Percentiles rank a stretch among this genome's conserved stretches.
phyloP scores from a whole-genome alignment of 495 filamentous ascomycete species.

The Tetracladium setigerum region DNA sequence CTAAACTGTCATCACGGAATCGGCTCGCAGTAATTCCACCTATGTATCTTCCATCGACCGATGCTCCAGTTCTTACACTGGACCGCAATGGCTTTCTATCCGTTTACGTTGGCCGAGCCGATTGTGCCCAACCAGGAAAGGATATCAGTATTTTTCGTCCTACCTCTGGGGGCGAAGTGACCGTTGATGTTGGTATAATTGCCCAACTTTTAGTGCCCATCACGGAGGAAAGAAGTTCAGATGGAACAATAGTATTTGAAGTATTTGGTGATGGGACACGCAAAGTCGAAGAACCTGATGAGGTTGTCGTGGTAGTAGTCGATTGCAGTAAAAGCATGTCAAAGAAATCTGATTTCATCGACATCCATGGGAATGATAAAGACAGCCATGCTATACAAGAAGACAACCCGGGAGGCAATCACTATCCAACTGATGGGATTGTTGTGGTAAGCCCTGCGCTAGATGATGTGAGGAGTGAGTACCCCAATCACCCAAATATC shows the following conservation, averaged over 20 bases:
- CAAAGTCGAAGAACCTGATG: constrained; percentile 21
- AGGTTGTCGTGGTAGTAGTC: constrained; percentile 26
- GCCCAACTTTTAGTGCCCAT: constrained; percentile 24
- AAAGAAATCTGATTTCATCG: constrained; percentile 22
- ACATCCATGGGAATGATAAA: constrained; percentile 15
- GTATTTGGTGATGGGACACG: constrained; percentile 20
- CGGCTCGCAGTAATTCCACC: constrained; percentile 23
- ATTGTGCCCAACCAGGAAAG: constrained; percentile 20
- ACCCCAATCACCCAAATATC: too few species aligned
- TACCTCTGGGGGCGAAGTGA: constrained; percentile 15
- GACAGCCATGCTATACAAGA: not conserved
- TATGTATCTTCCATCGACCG: constrained; percentile 21
- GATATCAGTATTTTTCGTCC: constrained; percentile 27
- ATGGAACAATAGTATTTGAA: constrained; percentile 26
- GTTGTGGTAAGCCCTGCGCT: too few species aligned
- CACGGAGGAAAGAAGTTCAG: constrained; percentile 17
- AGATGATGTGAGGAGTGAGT: constrained; percentile 12
- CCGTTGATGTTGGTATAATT: constrained; percentile 23
- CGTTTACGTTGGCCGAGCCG: constrained; percentile 25
- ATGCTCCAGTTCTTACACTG: constrained; percentile 23
- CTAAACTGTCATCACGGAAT: constrained; percentile 20
- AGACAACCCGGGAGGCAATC: too few species aligned
- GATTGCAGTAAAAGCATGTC: constrained; percentile 25
- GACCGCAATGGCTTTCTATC: constrained; percentile 23
- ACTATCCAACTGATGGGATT: too few species aligned